These are phyloP conservation scores for Colletotrichum orchidophilum DNA, from an alignment of 2,329 filamentous ascomycete genomes.

Conservation along the genomic window DNA sequence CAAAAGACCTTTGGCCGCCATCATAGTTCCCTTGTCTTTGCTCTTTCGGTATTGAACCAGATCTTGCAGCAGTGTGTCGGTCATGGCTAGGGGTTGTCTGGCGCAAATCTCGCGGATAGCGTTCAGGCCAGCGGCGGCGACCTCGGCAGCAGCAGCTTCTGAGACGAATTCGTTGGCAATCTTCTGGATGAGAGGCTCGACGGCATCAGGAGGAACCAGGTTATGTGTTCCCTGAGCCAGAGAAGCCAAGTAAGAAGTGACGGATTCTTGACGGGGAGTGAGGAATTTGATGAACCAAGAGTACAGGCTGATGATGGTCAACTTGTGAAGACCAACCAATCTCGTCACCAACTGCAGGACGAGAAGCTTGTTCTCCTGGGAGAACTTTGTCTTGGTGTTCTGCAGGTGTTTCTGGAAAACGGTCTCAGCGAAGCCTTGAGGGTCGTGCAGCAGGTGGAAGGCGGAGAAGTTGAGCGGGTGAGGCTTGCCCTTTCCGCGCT, in stretches of 20 bases:
- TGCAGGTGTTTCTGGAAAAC: constrained; percentile 93
- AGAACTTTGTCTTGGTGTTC: constrained; percentile 83
- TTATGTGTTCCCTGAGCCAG: constrained; percentile 92
- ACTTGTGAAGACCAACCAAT: constrained; percentile 90
- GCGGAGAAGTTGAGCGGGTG: constrained; percentile 96
- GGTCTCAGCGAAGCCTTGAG: constrained; percentile 90
- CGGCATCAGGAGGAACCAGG: constrained; percentile 88
- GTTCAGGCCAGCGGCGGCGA: constrained; percentile 91
- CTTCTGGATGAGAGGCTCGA: constrained; percentile 91
- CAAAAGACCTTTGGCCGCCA: constrained; percentile 93
- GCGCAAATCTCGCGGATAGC: constrained; percentile 94
- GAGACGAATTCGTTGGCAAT: constrained; percentile 99
- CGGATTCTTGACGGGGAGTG: constrained; percentile 85
- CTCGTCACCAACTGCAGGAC: constrained; percentile 91
- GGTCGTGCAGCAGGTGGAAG: constrained; percentile 91
- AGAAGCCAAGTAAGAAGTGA: constrained; percentile 92
- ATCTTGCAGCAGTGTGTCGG: constrained; percentile 93
- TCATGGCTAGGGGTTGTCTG: constrained; percentile 95
- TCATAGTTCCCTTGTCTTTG: constrained; percentile 99
- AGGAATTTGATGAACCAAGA: constrained; percentile 96
- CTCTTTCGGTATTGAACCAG: constrained; percentile 95
- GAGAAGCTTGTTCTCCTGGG: constrained; percentile 88
- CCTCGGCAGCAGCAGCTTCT: constrained; percentile 89
- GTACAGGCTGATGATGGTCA: constrained; percentile 90
- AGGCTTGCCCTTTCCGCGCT: constrained; percentile 87